Evolutionary conservation across 352 stramenopile genomes (phyloP), one percentile per base, ranked within the genome.

Genomic region (Phytophthora hibernalis): DNA sequence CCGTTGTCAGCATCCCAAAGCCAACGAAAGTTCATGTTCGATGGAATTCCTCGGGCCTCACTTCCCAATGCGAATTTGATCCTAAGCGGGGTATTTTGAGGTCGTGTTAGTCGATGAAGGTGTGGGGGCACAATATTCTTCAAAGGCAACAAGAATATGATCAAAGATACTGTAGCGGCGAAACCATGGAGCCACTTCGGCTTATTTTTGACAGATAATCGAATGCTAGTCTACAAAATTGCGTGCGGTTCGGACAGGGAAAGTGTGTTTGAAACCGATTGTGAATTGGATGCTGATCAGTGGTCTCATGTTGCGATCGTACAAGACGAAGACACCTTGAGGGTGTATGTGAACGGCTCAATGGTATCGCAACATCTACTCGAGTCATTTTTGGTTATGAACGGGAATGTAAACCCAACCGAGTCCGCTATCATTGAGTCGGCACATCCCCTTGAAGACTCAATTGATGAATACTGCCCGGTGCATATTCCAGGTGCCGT

Each of bases 111-210:
- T 76, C 0, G 68, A 83, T 54, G 71, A 91, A 66, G 79, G 74
- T 31, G 59, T 82, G 5, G 81, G 83, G 87, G 87, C 12, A 70
- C 79, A 37, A 83, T 95, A 16, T 91, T 91, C 61, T 80, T 78
- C 47, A 91, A 92, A 45, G 86, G 86, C 10, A 90, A 87, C 48
- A 85, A 79, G 38, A 88, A 68, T 18, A 74, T 92, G 40, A 65
- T 85, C 2, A 79, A 77, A 52, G 81, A 89, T 26, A 83, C 68
- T 22, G 35, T 60, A 8, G 54, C 77, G 13, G 69, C 77, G 8
- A 62, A 74, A 12, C 84, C 86, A 8, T 95, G 86, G 86, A 93
- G 84, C 48, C 76, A 90, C 38, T 88, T 92, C 30, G 83, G 81
- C 11, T 42, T 95, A 11, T 95, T 77, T 58, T 47, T 95, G 24